Conservation (phyloP, 306 rosid species). For the Hippophae tibetana region DNA sequence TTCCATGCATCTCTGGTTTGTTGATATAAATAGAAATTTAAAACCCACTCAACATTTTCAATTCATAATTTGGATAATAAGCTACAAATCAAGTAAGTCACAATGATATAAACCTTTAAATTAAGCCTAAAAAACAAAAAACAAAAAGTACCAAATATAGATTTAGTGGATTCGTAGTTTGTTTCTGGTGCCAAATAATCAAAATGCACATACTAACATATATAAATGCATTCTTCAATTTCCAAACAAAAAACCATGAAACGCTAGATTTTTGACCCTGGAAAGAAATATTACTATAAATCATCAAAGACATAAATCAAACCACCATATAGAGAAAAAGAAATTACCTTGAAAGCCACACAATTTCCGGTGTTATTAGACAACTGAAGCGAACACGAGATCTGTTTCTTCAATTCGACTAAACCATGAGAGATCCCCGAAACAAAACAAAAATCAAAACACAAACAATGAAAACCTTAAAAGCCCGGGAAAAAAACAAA, state of each 20-base stretch:
- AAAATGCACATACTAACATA: neutral
- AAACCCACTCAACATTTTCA: neutral
- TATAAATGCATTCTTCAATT: neutral
- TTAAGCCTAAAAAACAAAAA: neutral
- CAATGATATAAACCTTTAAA: neutral
- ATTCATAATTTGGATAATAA: constrained; percentile 1
- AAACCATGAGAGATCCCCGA: neutral
- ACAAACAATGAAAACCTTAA: neutral
- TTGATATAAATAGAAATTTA: neutral
- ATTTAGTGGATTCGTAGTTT: no score
- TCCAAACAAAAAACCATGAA: neutral
- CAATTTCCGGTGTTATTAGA: constrained; percentile 71
- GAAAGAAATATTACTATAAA: neutral
- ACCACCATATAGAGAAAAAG: neutral
- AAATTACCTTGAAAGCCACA: constrained; percentile 80
- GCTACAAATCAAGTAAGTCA: neutral
- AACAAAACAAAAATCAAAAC: constrained; percentile 1
- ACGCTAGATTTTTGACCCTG: neutral
- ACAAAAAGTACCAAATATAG: neutral
- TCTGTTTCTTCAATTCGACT: constrained; percentile 95
- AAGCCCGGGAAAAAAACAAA: constrained; percentile 16
- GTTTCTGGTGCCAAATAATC: neutral
- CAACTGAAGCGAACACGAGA: constrained; percentile 76
- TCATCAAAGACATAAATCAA: neutral
- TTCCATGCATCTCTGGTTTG: neutral